A percentile compares a stretch with the other conserved stretches of the same genome.
These are phyloP conservation scores for Sporothrix sp. DNA, from an alignment of 2,329 filamentous ascomycete species.

Conservation along the genomic window DNA sequence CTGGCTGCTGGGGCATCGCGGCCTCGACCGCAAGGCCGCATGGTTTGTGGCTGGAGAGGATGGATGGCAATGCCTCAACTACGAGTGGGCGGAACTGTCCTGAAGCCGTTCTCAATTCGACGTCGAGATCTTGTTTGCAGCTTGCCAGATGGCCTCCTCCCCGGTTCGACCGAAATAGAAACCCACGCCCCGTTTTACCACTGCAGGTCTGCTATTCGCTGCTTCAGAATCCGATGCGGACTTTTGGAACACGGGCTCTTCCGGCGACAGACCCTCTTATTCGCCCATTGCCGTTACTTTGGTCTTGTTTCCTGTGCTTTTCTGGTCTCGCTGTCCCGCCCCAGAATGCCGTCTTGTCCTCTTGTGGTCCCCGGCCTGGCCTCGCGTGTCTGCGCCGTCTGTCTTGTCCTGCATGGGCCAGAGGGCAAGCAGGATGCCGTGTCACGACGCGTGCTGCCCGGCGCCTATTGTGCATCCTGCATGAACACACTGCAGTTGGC, in stretches of 20 bases:
- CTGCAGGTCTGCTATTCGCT: background rate
- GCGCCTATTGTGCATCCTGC: background rate
- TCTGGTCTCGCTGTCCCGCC: no score
- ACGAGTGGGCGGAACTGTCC: background rate
- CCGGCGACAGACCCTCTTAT: no score
- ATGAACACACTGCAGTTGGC: background rate
- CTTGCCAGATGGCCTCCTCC: background rate
- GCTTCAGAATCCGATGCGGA: no score
- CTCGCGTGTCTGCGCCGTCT: background rate
- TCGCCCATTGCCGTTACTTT: no score
- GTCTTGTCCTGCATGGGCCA: background rate
- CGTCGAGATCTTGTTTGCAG: background rate
- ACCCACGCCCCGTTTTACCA: background rate
- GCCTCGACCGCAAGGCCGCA: background rate
- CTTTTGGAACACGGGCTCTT: no score
- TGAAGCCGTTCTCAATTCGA: no score
- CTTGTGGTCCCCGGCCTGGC: background rate
- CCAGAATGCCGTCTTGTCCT: no score
- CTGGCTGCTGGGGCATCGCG: background rate
- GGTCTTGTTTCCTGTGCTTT: no score
- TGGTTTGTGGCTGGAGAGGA: no score
- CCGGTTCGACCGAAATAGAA: slow-evolving; percentile 6
- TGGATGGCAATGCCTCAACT: background rate
- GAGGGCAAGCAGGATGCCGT: no score
- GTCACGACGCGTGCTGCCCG: no score